These are phyloP conservation scores for Termitomyces sp. DNA, from an alignment of 768 basidiomycete genomes.

Conservation along the genomic window DNA sequence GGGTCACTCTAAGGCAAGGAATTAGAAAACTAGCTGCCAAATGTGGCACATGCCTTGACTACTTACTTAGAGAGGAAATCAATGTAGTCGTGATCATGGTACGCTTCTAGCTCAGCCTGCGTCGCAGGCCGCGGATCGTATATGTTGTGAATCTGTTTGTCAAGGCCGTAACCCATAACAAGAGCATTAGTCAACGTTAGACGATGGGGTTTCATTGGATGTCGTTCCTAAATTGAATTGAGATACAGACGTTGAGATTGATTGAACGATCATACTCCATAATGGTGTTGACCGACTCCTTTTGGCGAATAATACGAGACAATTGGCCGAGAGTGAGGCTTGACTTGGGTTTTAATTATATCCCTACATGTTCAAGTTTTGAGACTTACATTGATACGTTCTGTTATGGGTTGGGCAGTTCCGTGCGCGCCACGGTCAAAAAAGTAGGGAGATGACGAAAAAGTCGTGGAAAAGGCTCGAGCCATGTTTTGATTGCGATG, in stretches of 20 bases:
- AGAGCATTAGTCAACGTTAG: conserved; percentile 95
- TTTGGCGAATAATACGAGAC: conserved; percentile 97
- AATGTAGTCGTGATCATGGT: conserved; percentile 94
- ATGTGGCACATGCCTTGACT: not conserved
- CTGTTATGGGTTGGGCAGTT: conserved; percentile 75
- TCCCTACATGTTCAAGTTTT: not conserved
- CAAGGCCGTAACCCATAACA: conserved; percentile 93
- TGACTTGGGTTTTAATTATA: not conserved
- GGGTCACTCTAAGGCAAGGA: conserved; percentile 65
- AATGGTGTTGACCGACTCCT: conserved; percentile 93
- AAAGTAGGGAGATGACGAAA: conserved; percentile 74
- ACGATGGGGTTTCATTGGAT: conserved; percentile 98
- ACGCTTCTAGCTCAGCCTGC: conserved; percentile 81
- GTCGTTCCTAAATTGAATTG: conserved; percentile 66
- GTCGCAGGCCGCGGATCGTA: conserved; percentile 89
- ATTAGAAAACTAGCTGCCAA: not conserved
- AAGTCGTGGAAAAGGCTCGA: conserved; percentile 51
- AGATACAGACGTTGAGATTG: not conserved
- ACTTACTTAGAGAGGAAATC: conserved; percentile 89
- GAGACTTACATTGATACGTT: conserved; percentile 65
- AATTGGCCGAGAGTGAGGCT: conserved; percentile 82
- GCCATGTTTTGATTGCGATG: conserved; percentile 25
- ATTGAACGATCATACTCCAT: conserved; percentile 63
- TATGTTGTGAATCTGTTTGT: conserved; percentile 91
- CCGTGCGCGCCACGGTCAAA: conserved; percentile 71